Conservation (phyloP, 2,329 filamentous ascomycete species). For the Meredithiella fracta region DNA sequence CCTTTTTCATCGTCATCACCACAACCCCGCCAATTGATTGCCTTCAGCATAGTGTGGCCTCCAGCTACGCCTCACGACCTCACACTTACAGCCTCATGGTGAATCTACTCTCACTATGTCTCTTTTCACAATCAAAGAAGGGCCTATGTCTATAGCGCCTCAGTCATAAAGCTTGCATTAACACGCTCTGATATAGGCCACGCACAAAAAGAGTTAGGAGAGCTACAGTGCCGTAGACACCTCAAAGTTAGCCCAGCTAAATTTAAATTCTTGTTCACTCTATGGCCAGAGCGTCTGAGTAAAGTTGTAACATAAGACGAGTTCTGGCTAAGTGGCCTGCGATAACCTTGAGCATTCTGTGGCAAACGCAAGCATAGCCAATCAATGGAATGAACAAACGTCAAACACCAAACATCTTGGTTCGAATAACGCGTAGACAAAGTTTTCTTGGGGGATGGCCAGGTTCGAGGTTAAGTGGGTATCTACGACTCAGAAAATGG, state of each 20-base stretch:
- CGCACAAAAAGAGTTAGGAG: neutral
- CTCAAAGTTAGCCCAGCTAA: neutral
- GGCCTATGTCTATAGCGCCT: neutral
- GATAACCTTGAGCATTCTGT: conserved; percentile 2
- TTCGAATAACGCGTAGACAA: neutral
- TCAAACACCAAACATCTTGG: conserved; percentile 1
- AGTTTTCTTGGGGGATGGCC: neutral
- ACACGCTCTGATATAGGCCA: neutral
- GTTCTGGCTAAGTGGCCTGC: neutral
- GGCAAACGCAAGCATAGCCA: conserved; percentile 1
- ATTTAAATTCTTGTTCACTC: too few relatives aligned
- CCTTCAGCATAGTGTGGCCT: conserved; percentile 2
- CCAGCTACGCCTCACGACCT: conserved; percentile 7
- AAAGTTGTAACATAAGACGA: neutral
- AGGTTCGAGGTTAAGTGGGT: neutral
- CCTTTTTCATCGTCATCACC: conserved; percentile 3
- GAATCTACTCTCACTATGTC: neutral
- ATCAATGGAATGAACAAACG: neutral
- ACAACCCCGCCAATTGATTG: conserved; percentile 5
- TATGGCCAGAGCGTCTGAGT: neutral
- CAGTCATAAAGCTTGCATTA: neutral
- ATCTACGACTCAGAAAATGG: neutral
- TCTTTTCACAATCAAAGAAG: neutral
- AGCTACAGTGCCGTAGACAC: neutral
- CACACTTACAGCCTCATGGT: neutral